Evolutionary conservation across 257 asterid species (phyloP).

Genomic region (Agastache rugosa): DNA sequence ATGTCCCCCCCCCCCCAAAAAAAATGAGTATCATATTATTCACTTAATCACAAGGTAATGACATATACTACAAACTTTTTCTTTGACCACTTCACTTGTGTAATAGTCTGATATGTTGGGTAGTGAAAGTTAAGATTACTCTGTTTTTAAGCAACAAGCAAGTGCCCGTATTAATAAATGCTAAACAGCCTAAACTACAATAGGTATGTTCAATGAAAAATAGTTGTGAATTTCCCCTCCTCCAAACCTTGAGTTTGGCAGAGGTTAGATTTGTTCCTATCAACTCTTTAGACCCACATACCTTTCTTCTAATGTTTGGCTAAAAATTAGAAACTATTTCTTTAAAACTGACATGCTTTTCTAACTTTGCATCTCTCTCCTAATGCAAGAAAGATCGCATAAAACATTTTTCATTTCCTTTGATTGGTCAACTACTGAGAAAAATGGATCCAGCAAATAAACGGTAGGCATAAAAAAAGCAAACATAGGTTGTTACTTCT

Average conservation of each 20-base stretch:
- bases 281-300: not conserved
- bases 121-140: not conserved
- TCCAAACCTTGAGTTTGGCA: not conserved
- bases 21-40: too few species aligned
- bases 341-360: not conserved
- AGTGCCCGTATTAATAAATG: too few species aligned
- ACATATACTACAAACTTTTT: not conserved
- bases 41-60: too few species aligned
- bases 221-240: not conserved
- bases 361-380: slow-evolving; percentile 8
- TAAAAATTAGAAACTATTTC: not conserved
- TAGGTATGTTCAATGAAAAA: not conserved
- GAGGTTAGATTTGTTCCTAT: not conserved
- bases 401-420: not conserved
- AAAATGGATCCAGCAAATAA: not conserved
- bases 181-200: not conserved
- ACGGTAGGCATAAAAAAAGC: not conserved
- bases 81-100: not conserved
- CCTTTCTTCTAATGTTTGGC: slow-evolving; percentile 9
- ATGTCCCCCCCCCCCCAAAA: not conserved
- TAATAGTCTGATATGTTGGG: not conserved
- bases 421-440: not conserved
- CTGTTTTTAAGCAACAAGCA: not conserved
- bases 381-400: slow-evolving; percentile 6
- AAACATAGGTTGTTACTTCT: too few species aligned